phyloP scores from a whole-genome alignment of 495 filamentous ascomycete species.

The Hyphodiscus hymeniophilus region DNA sequence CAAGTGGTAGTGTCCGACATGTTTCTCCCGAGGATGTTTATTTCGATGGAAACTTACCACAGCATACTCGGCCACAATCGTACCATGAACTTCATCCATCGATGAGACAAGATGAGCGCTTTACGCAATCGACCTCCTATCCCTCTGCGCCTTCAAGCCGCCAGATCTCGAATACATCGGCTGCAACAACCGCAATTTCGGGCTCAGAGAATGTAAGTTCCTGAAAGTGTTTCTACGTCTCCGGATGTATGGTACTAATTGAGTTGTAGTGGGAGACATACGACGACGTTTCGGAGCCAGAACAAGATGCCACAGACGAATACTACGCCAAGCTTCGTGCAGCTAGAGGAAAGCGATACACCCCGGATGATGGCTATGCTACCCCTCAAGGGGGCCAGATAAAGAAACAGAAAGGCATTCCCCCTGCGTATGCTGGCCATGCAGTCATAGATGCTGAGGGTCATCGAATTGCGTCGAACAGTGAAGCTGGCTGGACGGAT shows the following conservation, averaged over 20 bases:
- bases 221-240: too few relatives aligned
- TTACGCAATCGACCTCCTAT: conserved; percentile 27
- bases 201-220: conserved; percentile 64
- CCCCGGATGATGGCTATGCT: conserved; percentile 46
- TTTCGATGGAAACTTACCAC: conserved; percentile 49
- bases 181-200: conserved; percentile 53
- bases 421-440: conserved; percentile 27
- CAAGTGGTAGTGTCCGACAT: conserved; percentile 61
- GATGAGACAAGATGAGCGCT: conserved; percentile 30
- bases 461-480: conserved; percentile 41
- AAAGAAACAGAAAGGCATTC: conserved; percentile 48
- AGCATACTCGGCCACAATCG: conserved; percentile 35
- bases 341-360: conserved; percentile 51
- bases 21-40: conserved; percentile 80
- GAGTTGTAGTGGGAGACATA: conserved; percentile 69
- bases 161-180: conserved; percentile 66
- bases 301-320: conserved; percentile 61
- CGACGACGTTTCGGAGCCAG: conserved; percentile 67
- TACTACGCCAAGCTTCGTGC: conserved; percentile 72
- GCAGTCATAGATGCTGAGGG: conserved; percentile 33
- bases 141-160: conserved; percentile 43
- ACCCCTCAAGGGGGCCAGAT: conserved; percentile 33
- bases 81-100: conserved; percentile 29
- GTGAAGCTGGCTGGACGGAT: conserved; percentile 43
- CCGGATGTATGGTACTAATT: too few relatives aligned